phyloP scores from a whole-genome alignment of 192 early-diverging fungal genomes.

The Coemansia sp. region DNA sequence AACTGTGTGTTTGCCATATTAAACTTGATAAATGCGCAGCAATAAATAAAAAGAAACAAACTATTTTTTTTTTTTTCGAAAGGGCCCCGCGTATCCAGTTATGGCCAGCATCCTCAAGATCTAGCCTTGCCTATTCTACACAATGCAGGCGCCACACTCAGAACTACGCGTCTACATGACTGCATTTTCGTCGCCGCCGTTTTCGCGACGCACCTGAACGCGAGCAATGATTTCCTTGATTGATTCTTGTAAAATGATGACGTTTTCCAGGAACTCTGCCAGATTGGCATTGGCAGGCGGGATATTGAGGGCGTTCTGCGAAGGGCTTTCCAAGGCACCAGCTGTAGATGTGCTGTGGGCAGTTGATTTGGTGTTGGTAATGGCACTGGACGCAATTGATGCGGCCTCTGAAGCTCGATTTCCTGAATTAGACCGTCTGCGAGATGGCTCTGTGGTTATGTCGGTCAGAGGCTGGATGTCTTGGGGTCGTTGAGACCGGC shows the following conservation, averaged over 20 bases:
- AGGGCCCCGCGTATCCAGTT: background rate
- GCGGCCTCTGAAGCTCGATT: constrained; percentile 30
- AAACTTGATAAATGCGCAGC: constrained; percentile 2
- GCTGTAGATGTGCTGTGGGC: background rate
- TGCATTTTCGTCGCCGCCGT: constrained; percentile 67
- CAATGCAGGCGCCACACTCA: background rate
- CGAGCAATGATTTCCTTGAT: constrained; percentile 88
- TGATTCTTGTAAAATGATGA: constrained; percentile 87
- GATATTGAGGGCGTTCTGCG: constrained; percentile 35
- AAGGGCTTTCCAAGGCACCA: constrained; percentile 15
- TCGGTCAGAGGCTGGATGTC: background rate
- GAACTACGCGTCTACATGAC: constrained; percentile 11
- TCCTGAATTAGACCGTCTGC: constrained; percentile 30
- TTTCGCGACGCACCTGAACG: constrained; percentile 71
- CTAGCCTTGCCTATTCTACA: too few species aligned
- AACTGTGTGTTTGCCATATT: constrained; percentile 14
- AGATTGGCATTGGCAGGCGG: constrained; percentile 48
- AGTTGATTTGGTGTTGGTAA: constrained; percentile 7
- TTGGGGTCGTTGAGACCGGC: background rate
- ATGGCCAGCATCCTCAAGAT: background rate
- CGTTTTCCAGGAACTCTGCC: constrained; percentile 76
- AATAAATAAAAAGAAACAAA: constrained; percentile 6
- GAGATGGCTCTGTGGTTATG: background rate
- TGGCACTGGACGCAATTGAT: constrained; percentile 21
- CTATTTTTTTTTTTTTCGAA: background rate